A percentile compares a stretch with the other conserved stretches of the same genome.
Evolutionary conservation across 2,329 filamentous ascomycete species (phyloP).

Genomic region (Zymoseptoria brevis): DNA sequence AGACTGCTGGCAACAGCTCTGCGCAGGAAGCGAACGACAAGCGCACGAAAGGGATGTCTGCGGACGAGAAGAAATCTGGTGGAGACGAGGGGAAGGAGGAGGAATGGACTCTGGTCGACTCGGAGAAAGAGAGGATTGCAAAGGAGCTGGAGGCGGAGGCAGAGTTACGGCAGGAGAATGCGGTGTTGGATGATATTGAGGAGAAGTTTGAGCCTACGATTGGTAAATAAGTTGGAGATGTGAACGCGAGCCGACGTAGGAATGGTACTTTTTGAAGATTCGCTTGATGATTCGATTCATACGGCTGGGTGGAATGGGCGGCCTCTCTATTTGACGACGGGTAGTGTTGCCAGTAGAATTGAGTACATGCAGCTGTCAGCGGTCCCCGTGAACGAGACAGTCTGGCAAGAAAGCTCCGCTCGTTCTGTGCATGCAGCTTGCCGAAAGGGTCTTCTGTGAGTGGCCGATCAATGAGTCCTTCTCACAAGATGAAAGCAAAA

Average conservation of each 20-base stretch:
- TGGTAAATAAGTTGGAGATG: not conserved
- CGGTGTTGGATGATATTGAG: not conserved
- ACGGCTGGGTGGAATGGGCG: no score
- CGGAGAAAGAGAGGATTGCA: not conserved
- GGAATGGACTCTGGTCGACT: not conserved
- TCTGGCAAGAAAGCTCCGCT: no score
- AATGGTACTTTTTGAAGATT: no score
- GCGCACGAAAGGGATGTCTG: not conserved
- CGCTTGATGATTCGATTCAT: no score
- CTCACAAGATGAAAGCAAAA: no score
- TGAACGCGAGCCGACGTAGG: not conserved
- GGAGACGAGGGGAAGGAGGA: not conserved
- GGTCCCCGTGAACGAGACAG: no score
- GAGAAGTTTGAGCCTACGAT: not conserved
- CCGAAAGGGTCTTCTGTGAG: no score
- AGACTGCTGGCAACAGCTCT: not conserved
- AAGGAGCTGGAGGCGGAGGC: not conserved
- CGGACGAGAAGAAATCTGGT: not conserved
- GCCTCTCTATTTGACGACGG: no score
- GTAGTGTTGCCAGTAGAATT: no score
- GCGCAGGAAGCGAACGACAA: not conserved
- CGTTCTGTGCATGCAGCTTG: no score
- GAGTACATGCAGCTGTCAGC: no score
- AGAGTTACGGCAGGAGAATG: not conserved
- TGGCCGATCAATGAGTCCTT: no score